Percentiles rank a stretch among this genome's conserved stretches.
Conservation (phyloP, 371 early-diverging fungal species). For the Thermomucor indicae-seudaticae region DNA sequence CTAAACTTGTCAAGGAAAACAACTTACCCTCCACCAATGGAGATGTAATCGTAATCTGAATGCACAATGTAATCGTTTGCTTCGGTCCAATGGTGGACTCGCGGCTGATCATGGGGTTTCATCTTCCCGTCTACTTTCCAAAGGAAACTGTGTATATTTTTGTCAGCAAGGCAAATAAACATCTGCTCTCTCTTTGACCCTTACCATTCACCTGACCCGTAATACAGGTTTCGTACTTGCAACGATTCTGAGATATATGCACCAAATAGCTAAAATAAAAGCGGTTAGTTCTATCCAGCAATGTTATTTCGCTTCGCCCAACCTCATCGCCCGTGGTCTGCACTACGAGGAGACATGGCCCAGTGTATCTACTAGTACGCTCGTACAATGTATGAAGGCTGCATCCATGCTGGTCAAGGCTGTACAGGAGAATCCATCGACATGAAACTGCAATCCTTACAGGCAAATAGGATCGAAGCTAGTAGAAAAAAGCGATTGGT, state of each 20-base stretch:
- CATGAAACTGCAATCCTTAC: conserved; percentile 19
- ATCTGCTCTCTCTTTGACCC: conserved; percentile 1
- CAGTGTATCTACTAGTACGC: conserved; percentile 5
- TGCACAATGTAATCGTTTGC: conserved; percentile 31
- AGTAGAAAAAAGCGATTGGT: conserved; percentile 2
- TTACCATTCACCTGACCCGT: conserved; percentile 47
- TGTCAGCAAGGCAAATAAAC: neutral
- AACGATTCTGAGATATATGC: conserved; percentile 33
- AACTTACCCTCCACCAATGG: conserved; percentile 29
- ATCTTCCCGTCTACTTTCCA: conserved; percentile 17
- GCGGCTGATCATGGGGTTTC: conserved; percentile 4
- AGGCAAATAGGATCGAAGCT: conserved; percentile 22
- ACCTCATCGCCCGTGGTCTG: conserved; percentile 47
- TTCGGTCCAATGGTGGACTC: conserved; percentile 28
- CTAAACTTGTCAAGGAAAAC: neutral
- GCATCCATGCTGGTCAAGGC: conserved; percentile 37
- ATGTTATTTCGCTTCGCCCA: too few relatives aligned
- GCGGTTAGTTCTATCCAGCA: too few relatives aligned
- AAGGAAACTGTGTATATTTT: conserved; percentile 9
- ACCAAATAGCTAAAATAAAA: conserved; percentile 33
- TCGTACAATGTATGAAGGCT: conserved; percentile 29
- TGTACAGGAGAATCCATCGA: conserved; percentile 30
- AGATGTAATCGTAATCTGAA: conserved; percentile 21
- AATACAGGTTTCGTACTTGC: conserved; percentile 18
- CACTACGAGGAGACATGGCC: conserved; percentile 31